Percentiles rank a stretch among this genome's conserved stretches.
Evolutionary conservation across 169 alveolate species (phyloP).

Genomic region (Plasmodium gaboni): DNA sequence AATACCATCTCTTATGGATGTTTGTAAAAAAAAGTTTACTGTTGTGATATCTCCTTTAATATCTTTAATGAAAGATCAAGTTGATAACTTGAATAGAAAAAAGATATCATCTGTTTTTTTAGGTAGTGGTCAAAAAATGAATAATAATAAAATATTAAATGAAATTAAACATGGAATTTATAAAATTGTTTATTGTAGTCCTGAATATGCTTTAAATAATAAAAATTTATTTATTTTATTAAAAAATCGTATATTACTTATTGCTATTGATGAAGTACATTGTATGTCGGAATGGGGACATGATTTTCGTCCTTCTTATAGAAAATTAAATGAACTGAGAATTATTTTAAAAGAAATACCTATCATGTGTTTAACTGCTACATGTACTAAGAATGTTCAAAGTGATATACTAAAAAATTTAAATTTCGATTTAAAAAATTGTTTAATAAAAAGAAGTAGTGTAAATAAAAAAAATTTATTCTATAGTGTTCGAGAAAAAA

Average conservation of each 20-base stretch:
- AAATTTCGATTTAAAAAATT: conserved; percentile 32
- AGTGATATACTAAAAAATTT: conserved; percentile 81
- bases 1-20: conserved; percentile 92
- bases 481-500: conserved; percentile 40
- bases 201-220: conserved; percentile 70
- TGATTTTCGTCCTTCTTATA: conserved; percentile 98
- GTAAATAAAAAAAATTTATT: conserved; percentile 60
- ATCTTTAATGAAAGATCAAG: conserved; percentile 94
- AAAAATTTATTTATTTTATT: conserved; percentile 15
- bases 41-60: conserved; percentile 94
- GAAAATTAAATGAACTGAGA: conserved; percentile 89
- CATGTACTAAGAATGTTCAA: conserved; percentile 95
- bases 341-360: conserved; percentile 94
- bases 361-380: conserved; percentile 97
- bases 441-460: conserved; percentile 59
- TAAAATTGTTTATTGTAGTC: conserved; percentile 57
- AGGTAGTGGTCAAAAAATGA: conserved; percentile 77
- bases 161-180: conserved; percentile 45
- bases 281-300: conserved; percentile 99
- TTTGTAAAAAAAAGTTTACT: conserved; percentile 88
- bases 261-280: conserved; percentile 99
- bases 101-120: conserved; percentile 80
- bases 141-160: conserved; percentile 23
- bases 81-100: conserved; percentile 86
- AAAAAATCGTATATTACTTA: conserved; percentile 89